Conservation (phyloP, 805 yeast genomes). For the Priceomyces fermenticarens region DNA sequence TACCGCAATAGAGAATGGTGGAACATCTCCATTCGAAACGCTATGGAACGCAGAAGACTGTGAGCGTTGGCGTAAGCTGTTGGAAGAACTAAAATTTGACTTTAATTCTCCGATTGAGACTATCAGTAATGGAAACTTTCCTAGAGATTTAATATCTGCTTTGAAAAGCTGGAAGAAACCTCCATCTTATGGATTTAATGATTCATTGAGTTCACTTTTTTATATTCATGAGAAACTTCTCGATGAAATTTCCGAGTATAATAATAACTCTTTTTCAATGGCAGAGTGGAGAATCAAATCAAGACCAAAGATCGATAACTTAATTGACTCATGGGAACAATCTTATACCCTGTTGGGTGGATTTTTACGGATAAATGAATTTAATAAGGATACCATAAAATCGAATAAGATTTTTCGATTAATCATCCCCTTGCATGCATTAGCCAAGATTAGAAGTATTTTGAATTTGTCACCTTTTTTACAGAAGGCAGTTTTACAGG, state of each 20-base stretch:
- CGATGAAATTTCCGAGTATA: conserved; percentile 39
- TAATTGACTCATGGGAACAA: conserved; percentile 68
- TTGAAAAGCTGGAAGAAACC: conserved; percentile 39
- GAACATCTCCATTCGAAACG: conserved; percentile 57
- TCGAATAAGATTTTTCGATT: conserved; percentile 58
- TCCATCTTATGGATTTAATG: conserved; percentile 43
- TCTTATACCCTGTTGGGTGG: conserved; percentile 64
- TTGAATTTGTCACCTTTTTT: conserved; percentile 60
- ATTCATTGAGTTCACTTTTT: conserved; percentile 55
- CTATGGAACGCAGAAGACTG: conserved; percentile 56
- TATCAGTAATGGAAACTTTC: conserved; percentile 53
- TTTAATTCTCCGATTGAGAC: conserved; percentile 37
- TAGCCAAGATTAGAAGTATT: conserved; percentile 66
- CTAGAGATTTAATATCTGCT: conserved; percentile 44
- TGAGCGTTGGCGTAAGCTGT: conserved; percentile 47
- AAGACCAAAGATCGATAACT: conserved; percentile 54
- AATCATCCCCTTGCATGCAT: conserved; percentile 61
- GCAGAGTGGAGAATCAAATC: conserved; percentile 65
- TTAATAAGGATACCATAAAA: conserved; percentile 46
- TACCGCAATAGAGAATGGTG: conserved; percentile 57
- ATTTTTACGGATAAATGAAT: conserved; percentile 49
- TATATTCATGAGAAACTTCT: conserved; percentile 67
- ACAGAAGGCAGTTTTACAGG: conserved; percentile 57
- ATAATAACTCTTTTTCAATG: conserved; percentile 41
- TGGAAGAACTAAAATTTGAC: conserved; percentile 3